Conservation (phyloP, 345 rosid species). For the Eutrema japonicum region DNA sequence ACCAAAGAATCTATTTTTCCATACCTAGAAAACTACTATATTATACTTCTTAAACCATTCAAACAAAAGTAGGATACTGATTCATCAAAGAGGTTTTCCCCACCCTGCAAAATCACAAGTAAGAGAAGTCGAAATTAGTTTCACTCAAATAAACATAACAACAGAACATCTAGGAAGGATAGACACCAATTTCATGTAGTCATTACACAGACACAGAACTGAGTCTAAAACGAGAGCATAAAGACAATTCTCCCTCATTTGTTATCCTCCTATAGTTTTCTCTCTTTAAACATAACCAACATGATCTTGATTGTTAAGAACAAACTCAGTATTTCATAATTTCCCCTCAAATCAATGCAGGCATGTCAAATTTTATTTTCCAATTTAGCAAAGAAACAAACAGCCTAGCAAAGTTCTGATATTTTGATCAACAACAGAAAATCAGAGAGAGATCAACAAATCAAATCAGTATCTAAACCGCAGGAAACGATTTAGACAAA, state of each 20-base stretch:
- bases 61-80: conserved; percentile 64
- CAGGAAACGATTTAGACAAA: conserved; percentile 16
- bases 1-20: conserved; percentile 11
- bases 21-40: neutral
- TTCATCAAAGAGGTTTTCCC: conserved; percentile 98
- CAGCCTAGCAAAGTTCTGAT: neutral
- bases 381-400: conserved; percentile 7
- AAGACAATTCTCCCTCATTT: neutral
- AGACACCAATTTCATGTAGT: neutral
- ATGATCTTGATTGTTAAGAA: conserved; percentile 10
- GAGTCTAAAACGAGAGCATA: neutral
- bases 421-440: conserved; percentile 19
- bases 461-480: conserved; percentile 5
- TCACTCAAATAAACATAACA: conserved; percentile 7
- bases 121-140: conserved; percentile 10
- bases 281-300: conserved; percentile 7
- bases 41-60: conserved; percentile 12
- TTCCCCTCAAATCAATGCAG: neutral
- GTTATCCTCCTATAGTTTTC: neutral
- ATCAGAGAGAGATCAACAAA: conserved; percentile 21
- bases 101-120: conserved; percentile 62
- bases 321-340: neutral
- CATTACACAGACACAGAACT: neutral
- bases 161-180: neutral
- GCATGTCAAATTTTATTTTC: neutral